phyloP scores from a whole-genome alignment of 177 flowering plant species.

The Vitis hybrid region DNA sequence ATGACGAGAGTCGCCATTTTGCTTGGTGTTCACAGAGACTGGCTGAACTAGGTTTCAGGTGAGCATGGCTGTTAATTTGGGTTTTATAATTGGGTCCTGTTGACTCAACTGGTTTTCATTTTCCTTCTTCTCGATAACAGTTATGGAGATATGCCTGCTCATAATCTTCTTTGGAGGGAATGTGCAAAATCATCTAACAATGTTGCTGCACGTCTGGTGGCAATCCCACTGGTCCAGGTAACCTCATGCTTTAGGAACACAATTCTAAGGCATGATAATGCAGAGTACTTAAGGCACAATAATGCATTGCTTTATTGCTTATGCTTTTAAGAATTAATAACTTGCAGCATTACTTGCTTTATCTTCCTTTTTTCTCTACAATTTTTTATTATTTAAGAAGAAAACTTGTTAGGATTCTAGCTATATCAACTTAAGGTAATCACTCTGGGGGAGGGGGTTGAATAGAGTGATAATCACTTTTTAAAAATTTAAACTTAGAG shows the following conservation, averaged over 20 bases:
- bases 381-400: too few species aligned
- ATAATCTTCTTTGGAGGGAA: constrained; percentile 93
- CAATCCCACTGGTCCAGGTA: constrained; percentile 94
- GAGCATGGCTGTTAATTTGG: constrained; percentile 12
- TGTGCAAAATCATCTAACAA: constrained; percentile 81
- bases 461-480: too few species aligned
- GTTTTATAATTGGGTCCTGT: not conserved
- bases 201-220: constrained; percentile 89
- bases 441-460: too few species aligned
- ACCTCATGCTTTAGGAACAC: not conserved
- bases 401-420: too few species aligned
- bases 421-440: too few species aligned
- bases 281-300: not conserved
- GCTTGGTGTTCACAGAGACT: constrained; percentile 93
- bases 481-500: too few species aligned
- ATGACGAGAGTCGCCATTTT: constrained; percentile 98
- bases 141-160: constrained; percentile 99
- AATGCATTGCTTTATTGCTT: not conserved
- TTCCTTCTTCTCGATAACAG: constrained; percentile 22
- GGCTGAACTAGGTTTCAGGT: constrained; percentile 92
- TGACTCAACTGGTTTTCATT: not conserved
- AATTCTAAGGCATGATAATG: not conserved
- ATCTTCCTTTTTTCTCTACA: too few species aligned
- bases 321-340: too few species aligned
- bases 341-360: too few species aligned